Percentiles rank a stretch among this genome's conserved stretches.
phyloP scores from a whole-genome alignment of 192 early-diverging fungal species.

The Rhizoclosmatium globosum region DNA sequence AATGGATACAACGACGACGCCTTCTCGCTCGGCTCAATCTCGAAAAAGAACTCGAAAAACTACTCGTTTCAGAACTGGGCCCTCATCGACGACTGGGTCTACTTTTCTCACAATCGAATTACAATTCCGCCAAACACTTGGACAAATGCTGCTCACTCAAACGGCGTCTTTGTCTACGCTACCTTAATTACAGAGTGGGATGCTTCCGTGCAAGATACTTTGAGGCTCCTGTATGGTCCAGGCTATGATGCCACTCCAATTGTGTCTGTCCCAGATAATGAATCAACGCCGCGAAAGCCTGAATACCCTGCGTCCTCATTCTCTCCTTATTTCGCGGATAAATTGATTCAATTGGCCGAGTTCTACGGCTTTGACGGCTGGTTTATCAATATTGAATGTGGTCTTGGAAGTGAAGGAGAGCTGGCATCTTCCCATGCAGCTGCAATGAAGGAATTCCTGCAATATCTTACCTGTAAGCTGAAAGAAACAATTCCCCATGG shows the following conservation, averaged over 20 bases:
- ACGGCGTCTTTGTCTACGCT: slow-evolving; percentile 61
- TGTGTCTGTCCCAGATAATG: background rate
- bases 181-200: slow-evolving; percentile 71
- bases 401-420: slow-evolving; percentile 13
- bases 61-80: slow-evolving; percentile 71
- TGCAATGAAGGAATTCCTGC: slow-evolving; percentile 50
- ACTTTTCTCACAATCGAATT: slow-evolving; percentile 66
- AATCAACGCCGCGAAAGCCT: background rate
- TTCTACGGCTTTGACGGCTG: slow-evolving; percentile 76
- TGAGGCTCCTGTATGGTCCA: slow-evolving; percentile 65
- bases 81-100: slow-evolving; percentile 67
- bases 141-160: slow-evolving; percentile 70
- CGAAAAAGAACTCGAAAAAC: slow-evolving; percentile 38
- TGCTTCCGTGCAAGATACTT: slow-evolving; percentile 55
- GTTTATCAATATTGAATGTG: slow-evolving; percentile 73
- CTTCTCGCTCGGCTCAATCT: slow-evolving; percentile 49
- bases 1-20: slow-evolving; percentile 65
- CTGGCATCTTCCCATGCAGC: slow-evolving; percentile 30
- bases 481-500: slow-evolving; percentile 52
- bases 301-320: slow-evolving; percentile 32
- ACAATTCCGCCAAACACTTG: slow-evolving; percentile 69
- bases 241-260: slow-evolving; percentile 25
- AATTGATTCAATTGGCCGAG: slow-evolving; percentile 61
- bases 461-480: slow-evolving; percentile 55
- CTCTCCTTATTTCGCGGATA: slow-evolving; percentile 63